Evolutionary conservation across 352 stramenopile species (phyloP).

Genomic region (Globisporangium spinosum): DNA sequence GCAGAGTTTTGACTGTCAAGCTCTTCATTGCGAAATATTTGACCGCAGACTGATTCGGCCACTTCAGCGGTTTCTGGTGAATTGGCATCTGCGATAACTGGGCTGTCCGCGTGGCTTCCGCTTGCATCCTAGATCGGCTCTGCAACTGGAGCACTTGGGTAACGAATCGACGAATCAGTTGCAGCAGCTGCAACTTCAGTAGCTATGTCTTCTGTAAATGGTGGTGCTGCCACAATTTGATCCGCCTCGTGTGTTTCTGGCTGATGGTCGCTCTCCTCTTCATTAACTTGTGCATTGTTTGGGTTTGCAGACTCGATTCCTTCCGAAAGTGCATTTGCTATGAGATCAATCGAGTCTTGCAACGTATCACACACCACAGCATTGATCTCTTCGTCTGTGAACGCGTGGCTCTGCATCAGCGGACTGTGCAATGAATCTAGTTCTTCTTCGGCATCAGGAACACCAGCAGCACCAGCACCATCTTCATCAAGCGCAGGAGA

Average conservation of each 20-base stretch:
- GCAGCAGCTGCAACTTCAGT: neutral
- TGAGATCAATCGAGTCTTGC: conserved; percentile 29
- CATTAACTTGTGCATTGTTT: neutral
- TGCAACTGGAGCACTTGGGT: neutral
- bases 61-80: neutral
- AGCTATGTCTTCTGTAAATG: neutral
- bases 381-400: conserved; percentile 11
- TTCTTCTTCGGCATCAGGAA: neutral
- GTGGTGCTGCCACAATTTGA: neutral
- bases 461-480: neutral
- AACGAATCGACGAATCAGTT: neutral
- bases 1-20: neutral
- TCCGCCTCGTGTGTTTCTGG: neutral
- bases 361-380: conserved; percentile 21
- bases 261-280: neutral
- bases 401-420: neutral
- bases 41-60: neutral
- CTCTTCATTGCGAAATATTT: neutral
- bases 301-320: neutral
- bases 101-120: neutral
- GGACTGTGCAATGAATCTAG: no score
- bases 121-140: neutral
- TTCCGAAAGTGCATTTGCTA: conserved; percentile 16
- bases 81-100: neutral
- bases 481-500: neutral